Conservation (phyloP, 2,329 filamentous ascomycete genomes). For the Microsporum ferrugineum region DNA sequence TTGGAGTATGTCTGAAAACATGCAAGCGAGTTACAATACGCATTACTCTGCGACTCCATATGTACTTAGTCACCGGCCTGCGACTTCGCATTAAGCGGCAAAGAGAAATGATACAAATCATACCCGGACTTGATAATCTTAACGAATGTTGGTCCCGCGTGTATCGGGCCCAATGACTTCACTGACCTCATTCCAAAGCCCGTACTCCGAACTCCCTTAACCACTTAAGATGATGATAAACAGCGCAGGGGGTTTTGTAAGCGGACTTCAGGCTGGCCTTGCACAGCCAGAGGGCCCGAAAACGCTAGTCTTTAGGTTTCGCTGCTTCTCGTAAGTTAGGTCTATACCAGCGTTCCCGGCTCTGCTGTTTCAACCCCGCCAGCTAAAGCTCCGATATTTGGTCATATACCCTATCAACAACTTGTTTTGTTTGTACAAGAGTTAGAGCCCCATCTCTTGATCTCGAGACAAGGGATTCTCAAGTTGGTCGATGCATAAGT, state of each 20-base stretch:
- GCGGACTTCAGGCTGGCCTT: background rate
- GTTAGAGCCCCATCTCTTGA: background rate
- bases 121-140: too few species aligned
- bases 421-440: background rate
- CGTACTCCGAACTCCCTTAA: too few species aligned
- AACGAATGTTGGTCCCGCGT: too few species aligned
- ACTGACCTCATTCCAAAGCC: too few species aligned
- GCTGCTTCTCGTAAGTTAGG: background rate
- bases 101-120: too few species aligned
- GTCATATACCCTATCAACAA: background rate
- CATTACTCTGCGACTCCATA: background rate
- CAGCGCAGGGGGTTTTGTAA: background rate
- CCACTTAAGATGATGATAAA: background rate
- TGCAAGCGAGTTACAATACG: background rate
- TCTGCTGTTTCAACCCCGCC: background rate
- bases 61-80: background rate
- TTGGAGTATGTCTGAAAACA: background rate
- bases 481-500: background rate
- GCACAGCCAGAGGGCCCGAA: background rate
- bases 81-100: too few species aligned
- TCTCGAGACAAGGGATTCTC: background rate
- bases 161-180: too few species aligned
- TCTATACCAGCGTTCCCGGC: background rate
- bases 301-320: background rate
- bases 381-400: background rate